Evolutionary conservation across 768 basidiomycete species (phyloP).

Genomic region (Dentipellis sp.): DNA sequence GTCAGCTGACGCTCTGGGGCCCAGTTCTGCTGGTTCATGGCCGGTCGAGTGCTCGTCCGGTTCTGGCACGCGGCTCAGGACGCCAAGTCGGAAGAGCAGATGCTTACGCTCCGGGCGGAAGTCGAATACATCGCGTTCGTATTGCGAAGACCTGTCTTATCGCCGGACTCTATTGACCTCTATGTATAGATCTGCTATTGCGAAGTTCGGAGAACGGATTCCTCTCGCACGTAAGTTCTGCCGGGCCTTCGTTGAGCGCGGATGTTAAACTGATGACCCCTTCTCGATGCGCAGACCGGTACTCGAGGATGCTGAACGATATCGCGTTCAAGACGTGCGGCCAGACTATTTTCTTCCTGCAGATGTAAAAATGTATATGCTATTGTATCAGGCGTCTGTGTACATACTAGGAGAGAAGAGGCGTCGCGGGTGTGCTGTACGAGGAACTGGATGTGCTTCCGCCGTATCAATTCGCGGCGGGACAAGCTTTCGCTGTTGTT

Average conservation of each 20-base stretch:
- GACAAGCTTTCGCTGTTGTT: too few species aligned
- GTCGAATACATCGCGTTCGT: conserved; percentile 61
- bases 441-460: too few species aligned
- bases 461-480: too few species aligned
- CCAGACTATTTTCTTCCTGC: neutral
- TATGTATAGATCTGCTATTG: conserved; percentile 40
- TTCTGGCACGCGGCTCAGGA: conserved; percentile 59
- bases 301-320: conserved; percentile 48
- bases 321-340: conserved; percentile 17
- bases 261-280: neutral
- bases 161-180: neutral
- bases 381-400: neutral
- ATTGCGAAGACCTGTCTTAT: neutral
- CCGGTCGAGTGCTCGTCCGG: conserved; percentile 55
- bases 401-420: neutral
- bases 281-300: conserved; percentile 27
- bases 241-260: neutral
- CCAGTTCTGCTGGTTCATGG: conserved; percentile 63
- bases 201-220: conserved; percentile 55
- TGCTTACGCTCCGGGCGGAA: conserved; percentile 50
- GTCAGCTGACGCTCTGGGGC: neutral
- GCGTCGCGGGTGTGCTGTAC: neutral
- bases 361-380: neutral
- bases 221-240: conserved; percentile 45
- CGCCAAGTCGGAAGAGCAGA: conserved; percentile 45